Evolutionary conservation across 2,329 filamentous ascomycete species (phyloP).

Genomic region (Ceratocystis albifundus): DNA sequence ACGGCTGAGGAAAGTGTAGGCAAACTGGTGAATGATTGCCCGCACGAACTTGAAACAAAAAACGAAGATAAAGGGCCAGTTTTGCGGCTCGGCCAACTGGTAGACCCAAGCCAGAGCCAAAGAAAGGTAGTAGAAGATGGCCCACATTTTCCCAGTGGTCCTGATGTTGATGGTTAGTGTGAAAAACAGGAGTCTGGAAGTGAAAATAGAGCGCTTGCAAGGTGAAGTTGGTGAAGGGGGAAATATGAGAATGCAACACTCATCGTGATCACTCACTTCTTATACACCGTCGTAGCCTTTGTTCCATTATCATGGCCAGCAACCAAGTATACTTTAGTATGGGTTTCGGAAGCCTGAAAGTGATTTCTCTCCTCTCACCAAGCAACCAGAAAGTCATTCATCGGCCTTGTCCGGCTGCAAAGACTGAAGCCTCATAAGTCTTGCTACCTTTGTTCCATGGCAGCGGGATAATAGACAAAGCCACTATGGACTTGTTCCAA

Average conservation of each 20-base stretch:
- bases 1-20: slow-evolving; percentile 32
- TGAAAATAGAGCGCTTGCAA: neutral
- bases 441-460: neutral
- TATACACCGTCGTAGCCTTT: neutral
- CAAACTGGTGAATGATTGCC: slow-evolving; percentile 35
- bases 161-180: neutral
- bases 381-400: neutral
- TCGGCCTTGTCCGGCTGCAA: neutral
- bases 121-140: neutral
- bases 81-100: neutral
- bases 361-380: neutral
- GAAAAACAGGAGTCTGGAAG: neutral
- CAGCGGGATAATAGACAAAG: neutral
- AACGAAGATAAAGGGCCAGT: slow-evolving; percentile 21
- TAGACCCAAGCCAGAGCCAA: neutral
- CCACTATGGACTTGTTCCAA: neutral
- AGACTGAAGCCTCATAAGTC: neutral
- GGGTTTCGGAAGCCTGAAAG: neutral
- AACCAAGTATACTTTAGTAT: neutral
- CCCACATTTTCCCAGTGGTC: neutral
- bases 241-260: neutral
- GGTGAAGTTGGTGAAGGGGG: neutral
- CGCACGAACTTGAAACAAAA: slow-evolving; percentile 37
- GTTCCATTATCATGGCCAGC: neutral
- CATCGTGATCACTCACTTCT: neutral